Evolutionary conservation across 2,329 filamentous ascomycete species (phyloP), one percentile per base, ranked within the genome.

Genomic region (Paecilomyces variotii): DNA sequence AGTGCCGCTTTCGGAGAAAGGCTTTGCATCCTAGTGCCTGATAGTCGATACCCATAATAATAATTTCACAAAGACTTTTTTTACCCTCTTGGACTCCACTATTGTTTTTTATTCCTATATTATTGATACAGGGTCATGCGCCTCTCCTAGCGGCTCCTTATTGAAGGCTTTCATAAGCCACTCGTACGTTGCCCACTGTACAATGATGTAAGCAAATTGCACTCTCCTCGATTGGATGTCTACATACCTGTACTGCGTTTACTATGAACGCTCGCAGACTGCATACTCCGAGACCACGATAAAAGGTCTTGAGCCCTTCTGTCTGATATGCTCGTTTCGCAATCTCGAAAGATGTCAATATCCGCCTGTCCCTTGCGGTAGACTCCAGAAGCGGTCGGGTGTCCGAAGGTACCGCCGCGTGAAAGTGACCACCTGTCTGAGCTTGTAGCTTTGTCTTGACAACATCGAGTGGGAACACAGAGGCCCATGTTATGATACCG

Each of bases 371-470:
- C 30, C 60, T 60, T 54, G 58, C 53, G 57, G 59, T 59, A 62
- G 60, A 61, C 54, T 51, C 65, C 57, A 62, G 58, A 45, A 65
- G 68, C 57, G 60, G 62, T 32, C 62, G 68, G 62, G 58, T 67
- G 58, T 64, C 71, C 60, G 54, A 57, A 27, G 39, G 32, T 56
- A 64, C 51, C 14, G 65, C 63, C 14, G 63, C 60, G 56, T 60
- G 27, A 53, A 63, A 50, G 24, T 62, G 60, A 11, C 58, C 55
- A 53, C 70, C 70, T 3, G 72, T 74, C 73, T 94, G 90, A 1
- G 87, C 87, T 73, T 97, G 93, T n/a, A 97, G 82, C 56, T 91
- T 81, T 2, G 93, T 97, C 77, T 97, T 97, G 69, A 97, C 82
- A 53, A 96, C 87, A 72, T 97, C 93, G 14, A 97, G 76, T 0